Evolutionary conservation across 75 land plant genomes (phyloP).

Genomic region (Azolla pinnata): DNA sequence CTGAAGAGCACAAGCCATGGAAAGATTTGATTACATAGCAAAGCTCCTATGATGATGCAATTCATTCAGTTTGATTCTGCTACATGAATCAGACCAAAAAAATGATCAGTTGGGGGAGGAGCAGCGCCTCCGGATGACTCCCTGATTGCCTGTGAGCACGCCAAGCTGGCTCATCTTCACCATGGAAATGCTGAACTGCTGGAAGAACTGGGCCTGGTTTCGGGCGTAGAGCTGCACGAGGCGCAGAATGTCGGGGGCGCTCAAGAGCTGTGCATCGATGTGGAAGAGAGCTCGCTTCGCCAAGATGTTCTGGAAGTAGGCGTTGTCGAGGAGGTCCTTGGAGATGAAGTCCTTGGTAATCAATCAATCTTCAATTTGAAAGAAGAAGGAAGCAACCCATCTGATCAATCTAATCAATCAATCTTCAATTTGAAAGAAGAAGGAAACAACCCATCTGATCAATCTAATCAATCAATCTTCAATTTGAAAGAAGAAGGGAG

Average conservation of each 20-base stretch:
- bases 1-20: too few relatives aligned
- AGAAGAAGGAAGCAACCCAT: not conserved
- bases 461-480: not conserved
- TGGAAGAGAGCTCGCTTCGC: not conserved
- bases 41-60: too few relatives aligned
- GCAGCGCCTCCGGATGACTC: conserved; percentile 46
- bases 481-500: not conserved
- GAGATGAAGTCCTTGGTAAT: conserved; percentile 4
- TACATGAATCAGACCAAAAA: too few relatives aligned
- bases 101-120: conserved; percentile 2
- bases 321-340: conserved; percentile 4
- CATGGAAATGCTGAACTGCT: conserved; percentile 36
- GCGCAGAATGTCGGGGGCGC: not conserved
- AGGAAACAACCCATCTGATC: conserved; percentile 8
- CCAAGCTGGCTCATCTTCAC: conserved; percentile 48
- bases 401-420: not conserved
- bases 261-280: not conserved
- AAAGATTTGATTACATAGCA: too few relatives aligned
- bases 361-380: not conserved
- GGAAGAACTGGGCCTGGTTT: conserved; percentile 1
- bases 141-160: conserved; percentile 40
- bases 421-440: not conserved
- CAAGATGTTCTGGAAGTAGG: conserved; percentile 4
- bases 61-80: too few relatives aligned
- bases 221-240: not conserved